phyloP scores from a whole-genome alignment of 2,329 filamentous ascomycete genomes.

The Monosporascus sp. region DNA sequence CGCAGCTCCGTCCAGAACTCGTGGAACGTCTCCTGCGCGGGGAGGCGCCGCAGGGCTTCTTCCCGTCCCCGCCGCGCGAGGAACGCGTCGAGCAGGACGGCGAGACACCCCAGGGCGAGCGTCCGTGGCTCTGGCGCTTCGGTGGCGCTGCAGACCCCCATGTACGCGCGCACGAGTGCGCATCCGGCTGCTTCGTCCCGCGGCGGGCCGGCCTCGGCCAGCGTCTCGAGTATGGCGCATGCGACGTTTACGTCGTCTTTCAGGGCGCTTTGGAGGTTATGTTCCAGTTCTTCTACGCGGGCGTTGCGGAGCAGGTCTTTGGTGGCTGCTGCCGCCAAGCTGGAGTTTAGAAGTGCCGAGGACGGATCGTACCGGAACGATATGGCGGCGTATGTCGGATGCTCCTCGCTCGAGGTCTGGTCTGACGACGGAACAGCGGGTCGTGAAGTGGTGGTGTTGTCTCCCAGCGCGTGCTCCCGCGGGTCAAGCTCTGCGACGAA shows the following conservation, averaged over 20 bases:
- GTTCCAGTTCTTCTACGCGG: conserved; percentile 15
- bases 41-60: conserved; percentile 22
- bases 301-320: conserved; percentile 23
- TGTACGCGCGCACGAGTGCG: conserved; percentile 38
- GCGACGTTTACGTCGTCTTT: conserved; percentile 35
- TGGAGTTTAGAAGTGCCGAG: conserved; percentile 18
- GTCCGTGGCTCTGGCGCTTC: conserved; percentile 41
- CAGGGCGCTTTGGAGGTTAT: conserved; percentile 32
- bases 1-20: conserved; percentile 37
- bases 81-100: conserved; percentile 37
- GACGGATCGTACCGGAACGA: background rate
- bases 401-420: background rate
- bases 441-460: background rate
- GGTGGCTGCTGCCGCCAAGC: conserved; percentile 23
- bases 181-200: conserved; percentile 19
- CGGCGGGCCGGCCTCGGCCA: conserved; percentile 22
- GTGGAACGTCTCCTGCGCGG: conserved; percentile 28
- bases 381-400: no score
- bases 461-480: background rate
- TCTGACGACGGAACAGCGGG: background rate
- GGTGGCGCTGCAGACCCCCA: conserved; percentile 33
- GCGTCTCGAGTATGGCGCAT: conserved; percentile 34
- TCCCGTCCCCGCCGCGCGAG: conserved; percentile 19
- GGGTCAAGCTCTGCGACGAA: conserved; percentile 14
- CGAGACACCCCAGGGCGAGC: conserved; percentile 42